Conservation (phyloP, 2,329 filamentous ascomycete species). For the Cladosporium sp. region DNA sequence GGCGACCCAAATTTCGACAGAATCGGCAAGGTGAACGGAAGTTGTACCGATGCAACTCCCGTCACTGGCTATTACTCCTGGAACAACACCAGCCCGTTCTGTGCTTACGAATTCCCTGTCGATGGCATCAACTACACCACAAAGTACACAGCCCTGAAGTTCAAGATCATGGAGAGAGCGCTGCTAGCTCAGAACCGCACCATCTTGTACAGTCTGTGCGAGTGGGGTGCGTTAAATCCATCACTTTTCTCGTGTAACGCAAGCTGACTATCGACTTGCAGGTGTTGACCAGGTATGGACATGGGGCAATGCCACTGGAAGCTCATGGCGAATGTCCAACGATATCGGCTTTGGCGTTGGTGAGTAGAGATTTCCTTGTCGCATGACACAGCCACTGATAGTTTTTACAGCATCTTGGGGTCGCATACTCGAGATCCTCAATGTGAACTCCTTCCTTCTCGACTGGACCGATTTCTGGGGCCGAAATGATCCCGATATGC, state of each 20-base stretch:
- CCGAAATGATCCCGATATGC: slow-evolving; percentile 42
- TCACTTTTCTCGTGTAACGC: neutral
- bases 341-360: slow-evolving; percentile 26
- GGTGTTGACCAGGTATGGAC: slow-evolving; percentile 33
- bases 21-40: slow-evolving; percentile 19
- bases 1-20: slow-evolving; percentile 17
- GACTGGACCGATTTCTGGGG: slow-evolving; percentile 41
- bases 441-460: slow-evolving; percentile 39
- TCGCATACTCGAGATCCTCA: slow-evolving; percentile 37
- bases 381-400: neutral
- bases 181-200: slow-evolving; percentile 33
- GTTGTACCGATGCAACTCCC: slow-evolving; percentile 19
- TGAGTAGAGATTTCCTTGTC: neutral
- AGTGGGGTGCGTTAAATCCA: slow-evolving; percentile 34
- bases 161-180: slow-evolving; percentile 26
- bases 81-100: slow-evolving; percentile 20
- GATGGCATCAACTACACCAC: slow-evolving; percentile 25
- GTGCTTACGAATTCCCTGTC: slow-evolving; percentile 20
- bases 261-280: neutral
- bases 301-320: slow-evolving; percentile 38
- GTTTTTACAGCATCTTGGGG: slow-evolving; percentile 20
- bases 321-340: slow-evolving; percentile 36
- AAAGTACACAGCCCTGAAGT: slow-evolving; percentile 23
- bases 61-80: slow-evolving; percentile 21
- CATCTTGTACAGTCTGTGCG: slow-evolving; percentile 40